phyloP scores from a whole-genome alignment of 1,284 basidiomycete genomes.

The Cryptococcus sp. region DNA sequence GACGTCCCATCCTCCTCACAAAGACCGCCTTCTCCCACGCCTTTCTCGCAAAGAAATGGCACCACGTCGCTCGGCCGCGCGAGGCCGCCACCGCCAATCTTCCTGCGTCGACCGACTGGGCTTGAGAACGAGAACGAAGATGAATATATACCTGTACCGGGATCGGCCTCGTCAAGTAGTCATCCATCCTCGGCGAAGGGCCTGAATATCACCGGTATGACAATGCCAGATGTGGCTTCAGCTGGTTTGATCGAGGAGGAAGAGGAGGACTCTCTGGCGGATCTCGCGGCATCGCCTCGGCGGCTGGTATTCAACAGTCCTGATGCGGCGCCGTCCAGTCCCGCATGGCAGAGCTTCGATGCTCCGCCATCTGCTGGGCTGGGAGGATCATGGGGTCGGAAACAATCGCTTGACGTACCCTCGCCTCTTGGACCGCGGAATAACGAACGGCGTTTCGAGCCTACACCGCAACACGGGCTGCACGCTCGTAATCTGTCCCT shows the following conservation, averaged over 20 bases:
- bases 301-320: slow-evolving; percentile 8
- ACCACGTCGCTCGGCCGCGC: slow-evolving; percentile 10
- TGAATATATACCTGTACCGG: slow-evolving; percentile 9
- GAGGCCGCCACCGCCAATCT: slow-evolving; percentile 31
- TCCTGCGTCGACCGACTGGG: slow-evolving; percentile 29
- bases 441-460: slow-evolving; percentile 31
- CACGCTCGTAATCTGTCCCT: slow-evolving; percentile 89
- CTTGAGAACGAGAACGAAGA: slow-evolving; percentile 3
- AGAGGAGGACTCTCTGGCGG: slow-evolving; percentile 16
- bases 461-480: slow-evolving; percentile 54
- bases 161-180: slow-evolving; percentile 1
- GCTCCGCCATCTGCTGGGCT: slow-evolving; percentile 14
- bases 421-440: slow-evolving; percentile 15
- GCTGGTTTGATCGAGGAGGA: slow-evolving; percentile 8
- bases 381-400: slow-evolving; percentile 11
- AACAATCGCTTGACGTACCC: slow-evolving; percentile 12
- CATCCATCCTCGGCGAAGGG: slow-evolving; percentile 13
- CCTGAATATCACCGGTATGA: slow-evolving; percentile 16
- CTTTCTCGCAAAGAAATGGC: slow-evolving; percentile 8
- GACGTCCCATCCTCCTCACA: neutral
- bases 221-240: slow-evolving; percentile 5
- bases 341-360: slow-evolving; percentile 37
- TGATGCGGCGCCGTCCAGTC: slow-evolving; percentile 23
- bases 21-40: slow-evolving; percentile 13
- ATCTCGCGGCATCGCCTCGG: slow-evolving; percentile 13